Evolutionary conservation across 2,329 filamentous ascomycete species (phyloP).

Genomic region (Graphilbum fragrans): DNA sequence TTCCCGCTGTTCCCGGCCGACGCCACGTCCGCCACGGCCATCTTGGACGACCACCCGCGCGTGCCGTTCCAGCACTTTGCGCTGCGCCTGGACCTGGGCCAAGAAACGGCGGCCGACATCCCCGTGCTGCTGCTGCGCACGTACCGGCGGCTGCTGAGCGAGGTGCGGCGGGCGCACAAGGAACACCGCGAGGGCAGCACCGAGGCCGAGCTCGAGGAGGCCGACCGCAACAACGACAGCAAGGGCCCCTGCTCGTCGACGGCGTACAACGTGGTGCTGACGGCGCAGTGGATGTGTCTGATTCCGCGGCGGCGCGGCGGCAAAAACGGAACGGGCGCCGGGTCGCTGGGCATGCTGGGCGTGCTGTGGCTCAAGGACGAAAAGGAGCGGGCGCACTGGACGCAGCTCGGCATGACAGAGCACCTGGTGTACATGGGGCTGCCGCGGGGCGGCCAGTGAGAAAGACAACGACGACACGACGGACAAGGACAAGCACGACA

Average conservation of each 20-base stretch:
- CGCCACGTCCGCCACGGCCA: background rate
- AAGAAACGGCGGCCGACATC: constrained; percentile 1
- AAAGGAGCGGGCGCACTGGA: constrained; percentile 15
- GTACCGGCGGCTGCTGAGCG: constrained; percentile 11
- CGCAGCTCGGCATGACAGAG: constrained; percentile 12
- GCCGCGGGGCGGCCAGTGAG: no score
- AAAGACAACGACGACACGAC: background rate
- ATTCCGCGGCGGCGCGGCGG: constrained; percentile 19
- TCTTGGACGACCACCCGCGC: constrained; percentile 5
- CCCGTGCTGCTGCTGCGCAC: constrained; percentile 5
- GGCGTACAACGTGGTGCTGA: constrained; percentile 22
- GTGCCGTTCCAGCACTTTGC: constrained; percentile 13
- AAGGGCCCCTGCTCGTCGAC: constrained; percentile 2
- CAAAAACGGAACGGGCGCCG: constrained; percentile 15
- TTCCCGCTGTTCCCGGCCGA: constrained; percentile 13
- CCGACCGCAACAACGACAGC: background rate
- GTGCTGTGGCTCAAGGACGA: constrained; percentile 17
- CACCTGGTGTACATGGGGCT: constrained; percentile 13
- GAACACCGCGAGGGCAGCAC: constrained; percentile 4
- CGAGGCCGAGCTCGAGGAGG: background rate
- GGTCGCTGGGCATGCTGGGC: constrained; percentile 23
- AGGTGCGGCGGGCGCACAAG: constrained; percentile 9
- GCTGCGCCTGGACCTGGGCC: constrained; percentile 1
- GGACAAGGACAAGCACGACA: no score
- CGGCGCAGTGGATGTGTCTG: constrained; percentile 18